Conservation (phyloP, 208 protist species). For the Crithidia expoeki region DNA sequence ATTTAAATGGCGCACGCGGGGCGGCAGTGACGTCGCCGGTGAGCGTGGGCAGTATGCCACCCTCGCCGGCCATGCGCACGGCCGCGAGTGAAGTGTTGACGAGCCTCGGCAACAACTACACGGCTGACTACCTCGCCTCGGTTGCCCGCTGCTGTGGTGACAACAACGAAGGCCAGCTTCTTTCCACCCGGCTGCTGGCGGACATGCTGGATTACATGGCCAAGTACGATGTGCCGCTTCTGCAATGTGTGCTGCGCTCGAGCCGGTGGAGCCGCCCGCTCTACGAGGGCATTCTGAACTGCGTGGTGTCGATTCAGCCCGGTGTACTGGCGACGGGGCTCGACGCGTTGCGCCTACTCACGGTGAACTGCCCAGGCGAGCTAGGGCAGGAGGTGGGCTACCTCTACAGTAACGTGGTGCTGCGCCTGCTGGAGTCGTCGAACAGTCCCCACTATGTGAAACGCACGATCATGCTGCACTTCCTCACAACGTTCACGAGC, state of each 20-base stretch:
- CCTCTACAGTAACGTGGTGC: slow-evolving; percentile 91
- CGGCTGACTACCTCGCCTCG: slow-evolving; percentile 67
- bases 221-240: slow-evolving; percentile 33
- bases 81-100: slow-evolving; percentile 45
- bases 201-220: slow-evolving; percentile 56
- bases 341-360: slow-evolving; percentile 86
- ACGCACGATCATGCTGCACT: slow-evolving; percentile 81
- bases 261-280: slow-evolving; percentile 74
- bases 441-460: slow-evolving; percentile 89
- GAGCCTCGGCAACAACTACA: slow-evolving; percentile 53
- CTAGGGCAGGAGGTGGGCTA: slow-evolving; percentile 89
- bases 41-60: slow-evolving; percentile 16
- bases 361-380: slow-evolving; percentile 41
- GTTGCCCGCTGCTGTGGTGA: slow-evolving; percentile 74
- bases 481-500: slow-evolving; percentile 73
- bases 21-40: slow-evolving; percentile 17
- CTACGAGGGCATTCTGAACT: slow-evolving; percentile 87
- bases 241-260: slow-evolving; percentile 41
- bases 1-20: not conserved
- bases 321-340: slow-evolving; percentile 90
- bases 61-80: slow-evolving; percentile 21
- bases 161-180: slow-evolving; percentile 65
- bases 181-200: slow-evolving; percentile 66
- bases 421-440: slow-evolving; percentile 91
- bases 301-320: slow-evolving; percentile 81